A percentile compares a stretch with the other conserved stretches of the same genome.
These are phyloP conservation scores for Streptanthus diversifolius DNA, from an alignment of 345 rosid genomes.

Conservation along the genomic window DNA sequence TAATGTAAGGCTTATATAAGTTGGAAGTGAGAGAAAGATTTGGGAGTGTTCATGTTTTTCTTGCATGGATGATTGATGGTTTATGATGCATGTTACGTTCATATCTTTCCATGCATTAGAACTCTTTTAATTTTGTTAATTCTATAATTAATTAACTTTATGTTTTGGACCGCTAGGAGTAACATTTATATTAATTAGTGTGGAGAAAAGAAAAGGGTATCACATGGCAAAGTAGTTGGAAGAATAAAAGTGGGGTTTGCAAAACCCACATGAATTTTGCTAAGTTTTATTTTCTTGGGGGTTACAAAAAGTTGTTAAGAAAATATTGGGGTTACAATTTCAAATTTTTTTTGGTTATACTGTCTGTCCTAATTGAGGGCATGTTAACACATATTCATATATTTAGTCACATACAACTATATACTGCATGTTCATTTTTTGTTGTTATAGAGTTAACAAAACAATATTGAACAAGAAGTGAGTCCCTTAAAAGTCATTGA, in stretches of 20 bases:
- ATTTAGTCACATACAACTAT: too few relatives aligned
- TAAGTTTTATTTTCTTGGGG: conserved; percentile 13
- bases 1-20: not conserved
- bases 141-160: not conserved
- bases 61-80: conserved; percentile 23
- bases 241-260: conserved; percentile 27
- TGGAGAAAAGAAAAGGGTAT: conserved; percentile 27
- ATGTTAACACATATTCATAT: not conserved
- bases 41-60: conserved; percentile 29
- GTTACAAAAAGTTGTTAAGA: conserved; percentile 33
- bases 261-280: conserved; percentile 37
- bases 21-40: conserved; percentile 6
- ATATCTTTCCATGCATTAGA: conserved; percentile 2
- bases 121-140: not conserved
- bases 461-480: not conserved
- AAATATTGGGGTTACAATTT: not conserved
- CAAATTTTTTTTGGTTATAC: not conserved
- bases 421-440: too few relatives aligned
- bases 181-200: conserved; percentile 6
- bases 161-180: conserved; percentile 14
- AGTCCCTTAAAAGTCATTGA: not conserved
- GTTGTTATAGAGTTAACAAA: not conserved
- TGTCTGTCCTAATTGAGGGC: not conserved
- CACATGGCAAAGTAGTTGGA: conserved; percentile 33
- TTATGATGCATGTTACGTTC: conserved; percentile 30